Conservation (phyloP, 345 rosid genomes). For the Sonneratia caseolaris region DNA sequence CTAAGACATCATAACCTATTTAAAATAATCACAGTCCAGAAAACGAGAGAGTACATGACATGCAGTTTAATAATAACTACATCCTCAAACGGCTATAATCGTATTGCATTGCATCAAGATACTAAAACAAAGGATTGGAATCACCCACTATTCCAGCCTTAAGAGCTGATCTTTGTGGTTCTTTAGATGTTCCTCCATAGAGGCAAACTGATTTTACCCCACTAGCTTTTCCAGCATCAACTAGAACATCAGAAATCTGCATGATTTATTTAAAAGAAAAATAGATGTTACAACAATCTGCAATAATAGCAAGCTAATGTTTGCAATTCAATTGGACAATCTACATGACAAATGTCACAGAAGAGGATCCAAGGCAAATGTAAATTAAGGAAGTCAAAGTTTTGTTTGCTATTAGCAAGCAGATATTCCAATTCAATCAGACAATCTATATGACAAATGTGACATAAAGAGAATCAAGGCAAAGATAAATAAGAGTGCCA, state of each 20-base stretch:
- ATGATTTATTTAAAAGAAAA: background rate
- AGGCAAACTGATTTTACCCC: constrained; percentile 65
- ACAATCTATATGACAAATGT: background rate
- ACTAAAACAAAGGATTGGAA: background rate
- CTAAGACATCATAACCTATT: too few species aligned
- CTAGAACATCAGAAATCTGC: constrained; percentile 73
- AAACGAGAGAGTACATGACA: background rate
- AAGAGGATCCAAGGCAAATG: background rate
- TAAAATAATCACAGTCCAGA: background rate
- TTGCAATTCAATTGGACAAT: background rate
- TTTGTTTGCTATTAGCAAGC: background rate
- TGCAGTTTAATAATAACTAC: background rate
- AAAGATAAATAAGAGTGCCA: background rate
- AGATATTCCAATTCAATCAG: background rate
- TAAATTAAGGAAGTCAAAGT: background rate
- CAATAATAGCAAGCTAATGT: background rate
- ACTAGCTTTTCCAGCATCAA: constrained; percentile 70
- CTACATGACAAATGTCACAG: background rate
- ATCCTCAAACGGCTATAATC: background rate
- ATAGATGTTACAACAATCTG: too few species aligned
- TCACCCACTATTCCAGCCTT: constrained; percentile 72
- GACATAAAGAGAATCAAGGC: background rate
- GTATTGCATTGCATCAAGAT: background rate
- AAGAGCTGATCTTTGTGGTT: constrained; percentile 65
- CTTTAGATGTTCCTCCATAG: constrained; percentile 84